Percentiles rank a stretch among this genome's conserved stretches.
Conservation (phyloP, 371 early-diverging fungal species). For the Sporodiniella umbellata region DNA sequence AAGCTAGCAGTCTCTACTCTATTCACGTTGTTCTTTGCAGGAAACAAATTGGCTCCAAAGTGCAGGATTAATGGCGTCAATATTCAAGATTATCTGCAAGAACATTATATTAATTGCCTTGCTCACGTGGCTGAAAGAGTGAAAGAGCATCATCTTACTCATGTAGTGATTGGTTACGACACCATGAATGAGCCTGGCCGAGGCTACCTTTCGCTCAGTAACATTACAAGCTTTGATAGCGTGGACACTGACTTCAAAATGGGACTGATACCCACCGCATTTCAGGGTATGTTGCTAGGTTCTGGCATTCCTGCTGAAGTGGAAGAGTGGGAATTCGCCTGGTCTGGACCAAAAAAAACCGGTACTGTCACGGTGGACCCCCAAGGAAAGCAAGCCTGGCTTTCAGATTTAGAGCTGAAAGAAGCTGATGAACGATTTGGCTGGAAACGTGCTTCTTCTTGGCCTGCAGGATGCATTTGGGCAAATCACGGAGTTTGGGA, state of each 20-base stretch:
- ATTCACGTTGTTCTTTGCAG: slow-evolving; percentile 85
- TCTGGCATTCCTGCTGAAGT: slow-evolving; percentile 54
- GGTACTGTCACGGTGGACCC: slow-evolving; percentile 48
- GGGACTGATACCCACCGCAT: slow-evolving; percentile 60
- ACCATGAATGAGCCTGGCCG: slow-evolving; percentile 74
- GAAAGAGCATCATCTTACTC: slow-evolving; percentile 37
- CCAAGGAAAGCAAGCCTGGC: slow-evolving; percentile 51
- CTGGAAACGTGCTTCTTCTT: slow-evolving; percentile 43
- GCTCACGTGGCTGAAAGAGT: slow-evolving; percentile 45
- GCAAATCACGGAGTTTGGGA: slow-evolving; percentile 69
- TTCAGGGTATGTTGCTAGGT: slow-evolving; percentile 64
- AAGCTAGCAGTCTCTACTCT: slow-evolving; percentile 82
- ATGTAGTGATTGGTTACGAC: slow-evolving; percentile 71
- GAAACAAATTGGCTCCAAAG: slow-evolving; percentile 68
- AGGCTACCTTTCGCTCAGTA: slow-evolving; percentile 56
- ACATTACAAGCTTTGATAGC: slow-evolving; percentile 44
- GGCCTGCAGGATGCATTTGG: slow-evolving; percentile 66
- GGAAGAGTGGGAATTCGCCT: slow-evolving; percentile 54
- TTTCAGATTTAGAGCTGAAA: slow-evolving; percentile 26
- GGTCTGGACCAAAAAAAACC: slow-evolving; percentile 55
- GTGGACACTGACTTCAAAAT: slow-evolving; percentile 51
- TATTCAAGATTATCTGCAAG: slow-evolving; percentile 73
- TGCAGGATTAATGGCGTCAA: slow-evolving; percentile 48
- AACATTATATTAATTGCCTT: slow-evolving; percentile 58
- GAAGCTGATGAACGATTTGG: slow-evolving; percentile 40